Conservation (phyloP, 1,284 basidiomycete species). For the Neolentinus lepideus region DNA sequence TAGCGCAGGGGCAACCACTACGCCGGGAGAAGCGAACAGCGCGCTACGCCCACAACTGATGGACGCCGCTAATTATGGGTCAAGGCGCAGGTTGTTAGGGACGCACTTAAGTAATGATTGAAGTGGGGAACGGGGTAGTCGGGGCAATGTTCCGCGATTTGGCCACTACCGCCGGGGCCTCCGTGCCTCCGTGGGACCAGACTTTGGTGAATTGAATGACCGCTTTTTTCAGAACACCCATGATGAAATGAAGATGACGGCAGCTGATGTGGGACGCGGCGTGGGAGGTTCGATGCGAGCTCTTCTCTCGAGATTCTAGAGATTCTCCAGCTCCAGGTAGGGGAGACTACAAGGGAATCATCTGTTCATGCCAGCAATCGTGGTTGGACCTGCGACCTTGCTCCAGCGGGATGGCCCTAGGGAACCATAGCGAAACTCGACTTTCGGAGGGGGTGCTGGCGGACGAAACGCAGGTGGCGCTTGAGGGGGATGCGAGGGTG, state of each 20-base stretch:
- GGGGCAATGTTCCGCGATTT: not conserved
- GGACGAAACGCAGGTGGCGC: not conserved
- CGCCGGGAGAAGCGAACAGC: not conserved
- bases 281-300: not conserved
- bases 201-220: not conserved
- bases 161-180: slow-evolving; percentile 1
- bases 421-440: slow-evolving; percentile 54
- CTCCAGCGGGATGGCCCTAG: slow-evolving; percentile 58
- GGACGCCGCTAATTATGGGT: not conserved
- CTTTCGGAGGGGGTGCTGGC: slow-evolving; percentile 13
- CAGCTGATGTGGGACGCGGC: not conserved
- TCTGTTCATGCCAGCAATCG: slow-evolving; percentile 58
- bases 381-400: slow-evolving; percentile 59
- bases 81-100: not conserved
- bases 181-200: not conserved
- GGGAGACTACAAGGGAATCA: slow-evolving; percentile 23
- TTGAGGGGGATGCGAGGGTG: slow-evolving; percentile 5
- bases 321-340: not conserved
- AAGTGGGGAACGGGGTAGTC: too few species aligned
- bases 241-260: not conserved
- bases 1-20: not conserved
- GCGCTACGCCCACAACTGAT: not conserved
- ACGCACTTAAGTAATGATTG: too few species aligned
- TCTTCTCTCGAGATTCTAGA: too few species aligned
- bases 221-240: too few species aligned